Conservation (phyloP, 2,329 filamentous ascomycete species). For the Stemphylium lycopersici region DNA sequence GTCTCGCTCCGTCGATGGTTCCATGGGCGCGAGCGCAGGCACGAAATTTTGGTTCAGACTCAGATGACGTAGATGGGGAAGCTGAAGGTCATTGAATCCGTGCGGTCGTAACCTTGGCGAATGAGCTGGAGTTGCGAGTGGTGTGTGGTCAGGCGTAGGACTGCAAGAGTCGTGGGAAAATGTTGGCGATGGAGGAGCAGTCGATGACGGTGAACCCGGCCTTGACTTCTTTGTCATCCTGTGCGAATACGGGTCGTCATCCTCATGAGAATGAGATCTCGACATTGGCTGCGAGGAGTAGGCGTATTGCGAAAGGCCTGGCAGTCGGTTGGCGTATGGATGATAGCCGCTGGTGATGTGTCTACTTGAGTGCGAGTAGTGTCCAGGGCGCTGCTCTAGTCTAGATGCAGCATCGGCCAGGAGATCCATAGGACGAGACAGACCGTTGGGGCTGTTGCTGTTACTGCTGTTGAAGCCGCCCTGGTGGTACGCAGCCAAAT, state of each 20-base stretch:
- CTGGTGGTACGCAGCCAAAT: slow-evolving; percentile 61
- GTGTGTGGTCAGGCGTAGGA: slow-evolving; percentile 96
- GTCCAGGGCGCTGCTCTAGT: slow-evolving; percentile 65
- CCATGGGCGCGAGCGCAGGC: slow-evolving; percentile 73
- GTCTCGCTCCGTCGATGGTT: slow-evolving; percentile 66
- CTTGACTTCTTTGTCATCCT: slow-evolving; percentile 85
- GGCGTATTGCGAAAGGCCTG: slow-evolving; percentile 52
- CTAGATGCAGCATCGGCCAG: slow-evolving; percentile 72
- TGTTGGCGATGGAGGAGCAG: slow-evolving; percentile 91
- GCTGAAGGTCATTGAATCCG: slow-evolving; percentile 72
- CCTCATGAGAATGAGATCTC: slow-evolving; percentile 81
- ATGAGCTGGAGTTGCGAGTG: slow-evolving; percentile 93
- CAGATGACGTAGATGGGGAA: slow-evolving; percentile 82
- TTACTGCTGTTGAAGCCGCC: slow-evolving; percentile 33
- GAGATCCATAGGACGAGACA: slow-evolving; percentile 67
- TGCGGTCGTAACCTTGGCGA: slow-evolving; percentile 88
- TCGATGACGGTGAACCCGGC: slow-evolving; percentile 93
- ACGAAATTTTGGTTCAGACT: slow-evolving; percentile 64
- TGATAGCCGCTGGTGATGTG: slow-evolving; percentile 51
- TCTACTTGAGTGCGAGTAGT: slow-evolving; percentile 48
- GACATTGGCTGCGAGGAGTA: slow-evolving; percentile 88
- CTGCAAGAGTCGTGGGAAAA: slow-evolving; percentile 96
- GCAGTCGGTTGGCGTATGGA: slow-evolving; percentile 66
- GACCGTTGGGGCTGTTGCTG: slow-evolving; percentile 55
- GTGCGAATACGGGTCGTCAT: slow-evolving; percentile 79